Evolutionary conservation across 306 rosid genomes (phyloP).

Genomic region (Glycine tomentella): DNA sequence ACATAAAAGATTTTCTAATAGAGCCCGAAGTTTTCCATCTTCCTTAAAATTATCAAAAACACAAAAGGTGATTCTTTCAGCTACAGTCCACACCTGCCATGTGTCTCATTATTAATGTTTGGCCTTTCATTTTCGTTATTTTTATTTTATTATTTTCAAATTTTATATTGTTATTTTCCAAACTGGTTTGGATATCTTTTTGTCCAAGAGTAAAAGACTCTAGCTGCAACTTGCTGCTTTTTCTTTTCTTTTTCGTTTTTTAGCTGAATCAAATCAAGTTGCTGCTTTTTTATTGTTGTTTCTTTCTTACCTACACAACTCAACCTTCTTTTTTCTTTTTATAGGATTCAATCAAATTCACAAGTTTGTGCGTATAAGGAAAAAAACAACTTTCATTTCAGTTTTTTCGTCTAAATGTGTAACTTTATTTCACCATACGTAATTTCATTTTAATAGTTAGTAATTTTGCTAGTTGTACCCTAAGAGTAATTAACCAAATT

Average conservation of each 20-base stretch:
- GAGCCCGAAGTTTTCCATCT: too few relatives aligned
- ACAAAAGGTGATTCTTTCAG: conserved; percentile 26
- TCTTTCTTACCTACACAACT: conserved; percentile 14
- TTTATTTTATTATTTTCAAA: too few relatives aligned
- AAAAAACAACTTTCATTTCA: background rate
- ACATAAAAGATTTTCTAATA: too few relatives aligned
- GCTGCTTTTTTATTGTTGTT: background rate
- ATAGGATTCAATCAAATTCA: background rate
- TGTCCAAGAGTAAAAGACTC: too few relatives aligned
- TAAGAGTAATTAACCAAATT: too few relatives aligned
- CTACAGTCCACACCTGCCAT: background rate
- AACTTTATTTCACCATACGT: background rate
- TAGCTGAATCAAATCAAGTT: conserved; percentile 36
- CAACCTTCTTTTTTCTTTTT: background rate
- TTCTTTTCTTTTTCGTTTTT: background rate
- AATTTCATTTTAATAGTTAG: too few relatives aligned
- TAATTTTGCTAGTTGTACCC: too few relatives aligned
- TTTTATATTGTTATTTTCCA: too few relatives aligned
- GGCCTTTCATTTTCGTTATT: conserved; percentile 26
- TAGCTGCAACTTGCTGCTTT: conserved; percentile 30
- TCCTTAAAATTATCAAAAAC: too few relatives aligned
- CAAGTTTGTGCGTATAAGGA: background rate
- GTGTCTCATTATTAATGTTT: conserved; percentile 26
- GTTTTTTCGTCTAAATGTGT: background rate
- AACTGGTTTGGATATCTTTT: too few relatives aligned